A percentile compares a stretch with the other conserved stretches of the same genome.
Evolutionary conservation across 306 rosid genomes (phyloP).

Genomic region (Cucumis hystrix): DNA sequence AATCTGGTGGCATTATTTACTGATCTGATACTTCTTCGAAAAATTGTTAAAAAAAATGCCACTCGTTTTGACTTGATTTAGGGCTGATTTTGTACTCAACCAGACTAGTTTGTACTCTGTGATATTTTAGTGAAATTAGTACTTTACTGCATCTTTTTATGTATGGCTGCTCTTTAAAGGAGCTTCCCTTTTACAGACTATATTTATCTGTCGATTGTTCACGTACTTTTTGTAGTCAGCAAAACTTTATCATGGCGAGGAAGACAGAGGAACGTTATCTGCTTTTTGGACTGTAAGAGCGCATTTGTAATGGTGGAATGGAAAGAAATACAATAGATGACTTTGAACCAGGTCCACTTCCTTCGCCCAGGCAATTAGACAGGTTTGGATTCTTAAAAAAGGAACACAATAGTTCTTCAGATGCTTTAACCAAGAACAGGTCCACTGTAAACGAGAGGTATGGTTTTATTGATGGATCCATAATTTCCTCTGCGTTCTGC

Average conservation of each 20-base stretch:
- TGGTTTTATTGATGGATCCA: slow-evolving; percentile 3
- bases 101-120: background rate
- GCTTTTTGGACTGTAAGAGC: slow-evolving; percentile 16
- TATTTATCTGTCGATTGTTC: background rate
- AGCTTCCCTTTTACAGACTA: background rate
- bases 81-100: background rate
- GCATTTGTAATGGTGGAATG: slow-evolving; percentile 33
- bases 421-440: slow-evolving; percentile 36
- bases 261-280: slow-evolving; percentile 6
- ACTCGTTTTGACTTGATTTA: background rate
- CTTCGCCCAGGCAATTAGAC: slow-evolving; percentile 55
- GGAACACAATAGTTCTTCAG: slow-evolving; percentile 41
- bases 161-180: background rate
- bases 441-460: slow-evolving; percentile 64
- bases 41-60: background rate
- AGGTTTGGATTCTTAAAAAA: slow-evolving; percentile 84
- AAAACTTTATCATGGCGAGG: slow-evolving; percentile 7
- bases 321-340: slow-evolving; percentile 68
- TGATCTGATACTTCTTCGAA: background rate
- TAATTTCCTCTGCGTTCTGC: background rate
- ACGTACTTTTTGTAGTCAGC: background rate
- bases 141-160: background rate
- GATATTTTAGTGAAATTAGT: background rate
- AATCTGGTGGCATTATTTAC: background rate
- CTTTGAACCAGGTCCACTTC: slow-evolving; percentile 54